Base-by-base conservation (phyloP, 768 basidiomycete genomes). In the Kwoniella newhampshirensis region DNA sequence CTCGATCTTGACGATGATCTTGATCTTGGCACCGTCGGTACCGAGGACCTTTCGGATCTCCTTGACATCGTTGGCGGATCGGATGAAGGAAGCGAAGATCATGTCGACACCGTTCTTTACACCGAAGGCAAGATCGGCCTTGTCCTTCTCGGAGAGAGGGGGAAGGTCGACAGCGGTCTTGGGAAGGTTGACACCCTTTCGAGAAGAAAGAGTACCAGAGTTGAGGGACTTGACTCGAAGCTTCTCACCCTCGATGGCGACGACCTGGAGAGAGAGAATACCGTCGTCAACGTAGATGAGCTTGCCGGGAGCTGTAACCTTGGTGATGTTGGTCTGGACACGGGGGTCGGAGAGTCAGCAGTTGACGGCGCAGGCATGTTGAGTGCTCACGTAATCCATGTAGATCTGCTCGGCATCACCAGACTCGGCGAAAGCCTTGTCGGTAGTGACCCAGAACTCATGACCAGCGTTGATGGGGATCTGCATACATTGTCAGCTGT, bases 1-100 rank as follows among this genome's bases (percentile, higher is more conserved):
- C 80, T 99, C 96, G 65, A 99, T 98, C 80, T 99, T 99, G 80
- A 94, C 92, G 67, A 99, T 97, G 77, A 99, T 91, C 80, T 97
- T 98, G 82, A 99, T 92, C 80, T 80, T 86, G 53, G 91, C 88
- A 55, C 96, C 96, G 49, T 91, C 92, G 30, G 93, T 87, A 45
- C 96, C 96, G 64, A 99, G 86, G 61, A 93, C 89, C 47, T 85
- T 82, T 64, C 92, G 88, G 77, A 99, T 98, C 70, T 96, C 90
- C 64, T 80, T 82, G 74, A 99, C 93, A 76, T 99, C 96, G 68
- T 96, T 83, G 25, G 85, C 94, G 54, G 88, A 86, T 60, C 96
- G 91, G 78, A 99, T 98, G 78, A 98, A 99, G 2, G 96, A 98
- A 5, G 96, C 96, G 75, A 99, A 99, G 71, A 99, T 79, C 93